These are phyloP conservation scores for Aspergillus viridinutans DNA, from an alignment of 2,329 filamentous ascomycete species.

Conservation along the genomic window DNA sequence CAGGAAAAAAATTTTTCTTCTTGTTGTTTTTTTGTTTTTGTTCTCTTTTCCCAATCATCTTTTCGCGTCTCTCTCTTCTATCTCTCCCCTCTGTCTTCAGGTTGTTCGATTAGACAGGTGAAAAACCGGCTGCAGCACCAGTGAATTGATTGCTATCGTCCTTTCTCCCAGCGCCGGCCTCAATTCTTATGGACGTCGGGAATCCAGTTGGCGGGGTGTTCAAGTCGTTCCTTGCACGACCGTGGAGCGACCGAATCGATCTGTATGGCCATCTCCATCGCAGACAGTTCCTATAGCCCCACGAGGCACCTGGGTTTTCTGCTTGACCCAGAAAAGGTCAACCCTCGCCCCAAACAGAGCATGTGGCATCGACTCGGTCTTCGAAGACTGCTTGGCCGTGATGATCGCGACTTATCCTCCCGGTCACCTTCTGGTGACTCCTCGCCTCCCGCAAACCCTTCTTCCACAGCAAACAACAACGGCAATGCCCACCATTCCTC, in stretches of 20 bases:
- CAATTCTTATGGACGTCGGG: slow-evolving; percentile 37
- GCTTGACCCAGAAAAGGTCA: slow-evolving; percentile 30
- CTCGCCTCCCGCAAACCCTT: slow-evolving; percentile 11
- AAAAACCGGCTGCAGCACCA: too few relatives aligned
- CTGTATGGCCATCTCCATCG: slow-evolving; percentile 42
- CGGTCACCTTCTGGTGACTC: slow-evolving; percentile 16
- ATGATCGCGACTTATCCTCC: slow-evolving; percentile 32
- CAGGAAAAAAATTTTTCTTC: neutral
- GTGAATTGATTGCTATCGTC: neutral
- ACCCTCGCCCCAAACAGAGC: slow-evolving; percentile 36
- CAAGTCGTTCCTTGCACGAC: slow-evolving; percentile 30
- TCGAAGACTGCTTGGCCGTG: slow-evolving; percentile 40
- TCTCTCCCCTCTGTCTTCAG: neutral
- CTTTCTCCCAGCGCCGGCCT: slow-evolving; percentile 6
- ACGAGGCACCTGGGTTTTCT: slow-evolving; percentile 32
- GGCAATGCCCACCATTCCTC: slow-evolving; percentile 11
- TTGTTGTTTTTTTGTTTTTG: slow-evolving; percentile 4
- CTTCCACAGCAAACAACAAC: slow-evolving; percentile 11
- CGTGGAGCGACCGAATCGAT: slow-evolving; percentile 23
- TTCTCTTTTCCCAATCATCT: slow-evolving; percentile 1
- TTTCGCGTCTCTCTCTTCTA: slow-evolving; percentile 5
- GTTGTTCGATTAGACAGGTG: neutral
- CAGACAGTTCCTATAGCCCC: slow-evolving; percentile 35
- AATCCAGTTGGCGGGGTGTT: slow-evolving; percentile 30
- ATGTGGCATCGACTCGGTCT: slow-evolving; percentile 45